These are phyloP conservation scores for Lipomyces orientalis DNA, from an alignment of 805 yeast genomes.

Conservation along the genomic window DNA sequence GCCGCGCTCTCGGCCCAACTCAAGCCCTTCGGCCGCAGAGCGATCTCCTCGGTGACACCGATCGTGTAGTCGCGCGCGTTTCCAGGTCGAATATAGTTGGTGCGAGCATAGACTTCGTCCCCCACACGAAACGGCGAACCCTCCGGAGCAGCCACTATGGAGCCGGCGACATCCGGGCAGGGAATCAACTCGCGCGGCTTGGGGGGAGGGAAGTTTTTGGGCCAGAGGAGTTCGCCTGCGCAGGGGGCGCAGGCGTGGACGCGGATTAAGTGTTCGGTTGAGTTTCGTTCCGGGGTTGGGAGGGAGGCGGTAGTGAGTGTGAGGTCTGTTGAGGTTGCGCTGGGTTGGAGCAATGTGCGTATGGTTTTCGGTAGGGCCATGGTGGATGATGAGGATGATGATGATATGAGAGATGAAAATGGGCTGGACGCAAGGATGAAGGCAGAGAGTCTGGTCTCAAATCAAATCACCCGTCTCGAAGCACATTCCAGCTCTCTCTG, in stretches of 20 bases:
- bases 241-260: background rate
- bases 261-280: no score
- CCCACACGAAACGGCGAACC: background rate
- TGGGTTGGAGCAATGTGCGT: no score
- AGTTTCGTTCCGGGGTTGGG: no score
- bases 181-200: conserved; percentile 1
- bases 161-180: background rate
- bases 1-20: background rate
- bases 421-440: no score
- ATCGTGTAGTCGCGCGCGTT: conserved; percentile 3
- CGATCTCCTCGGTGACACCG: background rate
- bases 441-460: no score
- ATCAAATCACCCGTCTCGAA: no score
- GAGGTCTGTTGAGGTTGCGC: no score
- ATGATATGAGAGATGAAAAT: no score
- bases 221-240: conserved; percentile 5
- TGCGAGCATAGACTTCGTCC: conserved; percentile 3
- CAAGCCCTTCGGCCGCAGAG: background rate
- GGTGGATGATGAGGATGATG: no score
- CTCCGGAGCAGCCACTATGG: background rate
- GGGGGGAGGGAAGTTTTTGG: background rate
- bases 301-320: no score
- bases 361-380: no score
- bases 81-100: background rate
- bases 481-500: no score